Evolutionary conservation across 2,329 filamentous ascomycete genomes (phyloP).

Genomic region (Fusarium nelsonii): DNA sequence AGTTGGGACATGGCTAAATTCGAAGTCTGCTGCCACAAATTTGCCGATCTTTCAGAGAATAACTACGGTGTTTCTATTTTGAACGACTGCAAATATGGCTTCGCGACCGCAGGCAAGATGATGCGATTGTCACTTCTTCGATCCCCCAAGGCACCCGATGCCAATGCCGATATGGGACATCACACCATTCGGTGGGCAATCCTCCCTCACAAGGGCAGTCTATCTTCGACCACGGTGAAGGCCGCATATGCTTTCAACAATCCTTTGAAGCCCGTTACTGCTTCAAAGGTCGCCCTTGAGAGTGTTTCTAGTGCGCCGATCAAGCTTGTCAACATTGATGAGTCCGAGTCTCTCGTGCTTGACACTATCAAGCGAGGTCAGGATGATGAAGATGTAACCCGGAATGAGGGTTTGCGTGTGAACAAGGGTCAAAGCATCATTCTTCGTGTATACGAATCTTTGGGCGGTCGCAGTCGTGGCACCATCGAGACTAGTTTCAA

Average conservation of each 20-base stretch:
- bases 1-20: constrained; percentile 98
- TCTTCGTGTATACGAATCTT: constrained; percentile 85
- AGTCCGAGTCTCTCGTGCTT: constrained; percentile 74
- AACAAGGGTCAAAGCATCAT: constrained; percentile 84
- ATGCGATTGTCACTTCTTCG: constrained; percentile 92
- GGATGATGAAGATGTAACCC: constrained; percentile 80
- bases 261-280: constrained; percentile 66
- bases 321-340: constrained; percentile 70
- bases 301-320: constrained; percentile 63
- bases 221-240: constrained; percentile 80
- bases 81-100: constrained; percentile 97
- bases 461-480: constrained; percentile 84
- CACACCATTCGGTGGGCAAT: constrained; percentile 93
- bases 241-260: constrained; percentile 93
- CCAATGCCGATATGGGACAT: constrained; percentile 91
- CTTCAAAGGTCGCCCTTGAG: constrained; percentile 47
- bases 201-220: constrained; percentile 80
- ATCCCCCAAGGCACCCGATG: constrained; percentile 92
- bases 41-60: constrained; percentile 88
- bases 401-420: constrained; percentile 69
- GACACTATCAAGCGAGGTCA: constrained; percentile 96
- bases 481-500: constrained; percentile 75
- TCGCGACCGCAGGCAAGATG: constrained; percentile 86
- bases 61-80: constrained; percentile 92
- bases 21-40: constrained; percentile 95